Conservation (phyloP, 1,284 basidiomycete species). For the Laetiporus sulphureus region DNA sequence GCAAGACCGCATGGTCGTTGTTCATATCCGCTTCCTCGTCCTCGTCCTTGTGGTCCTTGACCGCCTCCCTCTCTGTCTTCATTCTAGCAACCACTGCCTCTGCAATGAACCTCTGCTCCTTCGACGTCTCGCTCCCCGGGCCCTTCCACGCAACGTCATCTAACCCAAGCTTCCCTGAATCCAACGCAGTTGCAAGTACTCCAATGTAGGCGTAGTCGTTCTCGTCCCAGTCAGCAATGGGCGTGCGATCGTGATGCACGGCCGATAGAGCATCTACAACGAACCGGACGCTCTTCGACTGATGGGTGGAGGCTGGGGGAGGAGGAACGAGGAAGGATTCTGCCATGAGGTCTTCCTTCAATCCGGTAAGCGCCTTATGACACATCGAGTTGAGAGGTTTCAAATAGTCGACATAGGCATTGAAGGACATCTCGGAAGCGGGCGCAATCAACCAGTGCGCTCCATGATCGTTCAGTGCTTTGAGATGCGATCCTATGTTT, state of each 20-base stretch:
- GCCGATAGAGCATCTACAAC: background rate
- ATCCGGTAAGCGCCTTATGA: background rate
- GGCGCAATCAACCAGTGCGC: background rate
- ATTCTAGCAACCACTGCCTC: background rate
- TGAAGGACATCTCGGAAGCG: background rate
- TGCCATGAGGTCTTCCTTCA: background rate
- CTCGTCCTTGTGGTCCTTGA: background rate
- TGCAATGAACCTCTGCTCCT: conserved; percentile 1
- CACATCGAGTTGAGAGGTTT: background rate
- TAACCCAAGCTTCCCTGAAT: background rate
- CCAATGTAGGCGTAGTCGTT: background rate
- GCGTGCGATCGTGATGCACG: background rate
- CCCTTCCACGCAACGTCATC: background rate
- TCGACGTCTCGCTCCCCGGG: background rate
- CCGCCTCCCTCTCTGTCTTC: background rate
- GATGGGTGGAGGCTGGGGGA: background rate
- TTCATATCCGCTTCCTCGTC: background rate
- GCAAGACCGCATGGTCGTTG: conserved; percentile 1
- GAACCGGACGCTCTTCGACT: background rate
- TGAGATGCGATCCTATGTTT: background rate
- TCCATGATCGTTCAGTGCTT: background rate
- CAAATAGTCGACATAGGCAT: background rate
- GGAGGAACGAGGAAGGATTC: background rate
- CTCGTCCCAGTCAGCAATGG: background rate
- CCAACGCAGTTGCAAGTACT: background rate